These are phyloP conservation scores for Austroboletus novae-zelandiae DNA, from an alignment of 1,284 basidiomycete species.

Conservation along the genomic window DNA sequence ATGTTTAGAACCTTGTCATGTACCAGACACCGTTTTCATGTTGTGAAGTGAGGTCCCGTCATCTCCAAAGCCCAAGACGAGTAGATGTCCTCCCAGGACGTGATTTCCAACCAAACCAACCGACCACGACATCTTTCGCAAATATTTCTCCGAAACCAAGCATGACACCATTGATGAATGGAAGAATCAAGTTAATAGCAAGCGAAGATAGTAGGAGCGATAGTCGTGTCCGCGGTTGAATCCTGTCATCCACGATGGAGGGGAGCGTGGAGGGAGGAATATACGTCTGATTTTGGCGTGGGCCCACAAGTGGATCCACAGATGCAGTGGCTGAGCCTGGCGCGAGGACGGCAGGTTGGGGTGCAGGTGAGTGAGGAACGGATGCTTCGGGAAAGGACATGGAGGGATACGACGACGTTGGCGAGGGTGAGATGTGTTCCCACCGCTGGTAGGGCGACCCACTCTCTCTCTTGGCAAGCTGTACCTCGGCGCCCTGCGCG, in stretches of 20 bases:
- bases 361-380: constrained; percentile 46
- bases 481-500: constrained; percentile 1
- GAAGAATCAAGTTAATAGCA: constrained; percentile 89
- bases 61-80: constrained; percentile 37
- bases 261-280: constrained; percentile 63
- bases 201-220: constrained; percentile 79
- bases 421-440: constrained; percentile 64
- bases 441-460: constrained; percentile 55
- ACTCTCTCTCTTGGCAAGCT: constrained; percentile 11
- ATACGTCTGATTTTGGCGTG: constrained; percentile 20
- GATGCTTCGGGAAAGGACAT: constrained; percentile 62
- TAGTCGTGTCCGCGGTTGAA: constrained; percentile 63
- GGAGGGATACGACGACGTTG: constrained; percentile 74
- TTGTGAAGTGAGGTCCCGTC: not conserved
- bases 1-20: too few relatives aligned
- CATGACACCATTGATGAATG: constrained; percentile 98
- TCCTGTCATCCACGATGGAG: constrained; percentile 72
- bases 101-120: constrained; percentile 54
- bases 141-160: constrained; percentile 98
- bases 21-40: not conserved
- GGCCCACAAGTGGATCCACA: not conserved
- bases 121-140: constrained; percentile 80
- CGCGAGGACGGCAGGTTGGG: constrained; percentile 26
- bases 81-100: constrained; percentile 28
- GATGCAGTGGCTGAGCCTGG: constrained; percentile 22